Conservation (phyloP, 2,329 filamentous ascomycete species). For the Colletotrichum caudatum region DNA sequence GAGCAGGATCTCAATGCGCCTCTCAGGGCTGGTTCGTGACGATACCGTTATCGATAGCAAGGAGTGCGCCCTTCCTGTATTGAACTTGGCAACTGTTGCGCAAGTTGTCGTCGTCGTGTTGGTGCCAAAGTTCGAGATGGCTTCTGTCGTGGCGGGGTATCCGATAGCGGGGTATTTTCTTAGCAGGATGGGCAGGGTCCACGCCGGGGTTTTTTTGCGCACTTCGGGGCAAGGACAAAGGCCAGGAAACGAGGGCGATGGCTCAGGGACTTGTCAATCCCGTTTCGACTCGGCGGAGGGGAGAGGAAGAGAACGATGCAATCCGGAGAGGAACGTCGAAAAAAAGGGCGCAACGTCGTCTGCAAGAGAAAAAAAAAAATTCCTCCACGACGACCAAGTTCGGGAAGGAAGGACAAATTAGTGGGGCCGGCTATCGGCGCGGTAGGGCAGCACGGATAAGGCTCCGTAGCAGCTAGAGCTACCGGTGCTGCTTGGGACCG, state of each 20-base stretch:
- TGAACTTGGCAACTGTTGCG: not conserved
- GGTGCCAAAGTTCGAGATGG: constrained; percentile 20
- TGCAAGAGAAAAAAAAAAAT: constrained; percentile 23
- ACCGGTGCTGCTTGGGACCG: not conserved
- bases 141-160: constrained; percentile 33
- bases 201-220: constrained; percentile 20
- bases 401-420: constrained; percentile 18
- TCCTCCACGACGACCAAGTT: constrained; percentile 19
- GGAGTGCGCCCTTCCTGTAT: not conserved
- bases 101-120: not conserved
- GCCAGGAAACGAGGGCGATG: not conserved
- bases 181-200: constrained; percentile 26
- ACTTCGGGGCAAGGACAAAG: constrained; percentile 1
- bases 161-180: constrained; percentile 34
- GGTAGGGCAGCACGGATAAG: constrained; percentile 23
- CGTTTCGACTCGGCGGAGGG: not conserved
- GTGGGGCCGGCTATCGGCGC: constrained; percentile 29
- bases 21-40: not conserved
- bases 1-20: not conserved
- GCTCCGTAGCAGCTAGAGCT: constrained; percentile 14
- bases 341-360: constrained; percentile 19
- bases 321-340: constrained; percentile 12
- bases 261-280: not conserved
- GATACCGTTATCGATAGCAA: not conserved
- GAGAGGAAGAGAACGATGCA: constrained; percentile 15